Evolutionary conservation across 192 early-diverging fungal species (phyloP), one percentile per base, ranked within the genome.

Genomic region (Gonapodya prolifera): DNA sequence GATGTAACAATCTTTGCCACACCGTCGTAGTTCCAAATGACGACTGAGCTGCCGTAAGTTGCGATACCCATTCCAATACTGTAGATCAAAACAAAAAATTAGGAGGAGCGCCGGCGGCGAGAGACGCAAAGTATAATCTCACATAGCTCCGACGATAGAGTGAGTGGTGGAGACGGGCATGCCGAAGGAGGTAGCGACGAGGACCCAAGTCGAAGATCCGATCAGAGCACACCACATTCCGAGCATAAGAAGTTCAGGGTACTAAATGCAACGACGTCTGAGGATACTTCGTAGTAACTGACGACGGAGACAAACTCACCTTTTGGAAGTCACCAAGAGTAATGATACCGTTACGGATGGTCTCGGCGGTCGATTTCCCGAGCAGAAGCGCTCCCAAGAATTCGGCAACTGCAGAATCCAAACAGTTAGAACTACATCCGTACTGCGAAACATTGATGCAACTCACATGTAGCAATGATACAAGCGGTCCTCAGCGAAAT

Each of bases 221-320:
- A 90, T 79, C 13, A 95, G 79, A 29, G 94, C 91, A 76, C 93
- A 95, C 73, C 92, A 85, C 90, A 95, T 95, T 33, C 83, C 91
- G 35, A 91, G 78, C 94, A 95, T 95, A 69, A 95, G 86, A 2
- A 92, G 75, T 73, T 91, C 94, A 0, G 93, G 94, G 69, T 87
- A 81, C 23, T 78, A 76, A 2, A 36, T 81, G n/a, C n/a, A 81
- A 94, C 94, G 1, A 75, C 70, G 2, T 80, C 71, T 23, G 45
- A 61, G 45, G 45, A 23, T 61, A 8, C 45, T 16, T 23, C 23
- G 45, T 23, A 61, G 8, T 16, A 61, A 61, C 45, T 61, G 23
- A 61, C 8, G 45, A 23, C 45, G 45, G n/a, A n/a, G n/a, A n/a
- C n/a, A n/a, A n/a, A n/a, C n/a, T n/a, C 23, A 61, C 45, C 45